Evolutionary conservation across 2,329 filamentous ascomycete species (phyloP), one percentile per base, ranked within the genome.

Genomic region (Helotiales sp.): DNA sequence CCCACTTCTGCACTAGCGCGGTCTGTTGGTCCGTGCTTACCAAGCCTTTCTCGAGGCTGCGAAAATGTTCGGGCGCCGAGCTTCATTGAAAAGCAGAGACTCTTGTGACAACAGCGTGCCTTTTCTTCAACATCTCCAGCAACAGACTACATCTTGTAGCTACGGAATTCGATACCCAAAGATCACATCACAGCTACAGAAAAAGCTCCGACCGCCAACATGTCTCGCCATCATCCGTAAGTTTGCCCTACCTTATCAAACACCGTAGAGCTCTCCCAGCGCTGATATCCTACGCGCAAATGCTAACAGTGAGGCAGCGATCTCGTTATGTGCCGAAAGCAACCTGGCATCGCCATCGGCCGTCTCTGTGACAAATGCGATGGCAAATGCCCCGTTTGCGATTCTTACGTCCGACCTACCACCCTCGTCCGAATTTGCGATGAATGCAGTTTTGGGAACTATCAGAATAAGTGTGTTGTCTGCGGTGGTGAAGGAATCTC

Each of bases 351-450:
- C 74, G 90, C 93, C 70, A 96, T 99, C 83, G 95, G 95, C 73
- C 93, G 95, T 57, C 90, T 99, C 73, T 99, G 95, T 83, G 95
- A 99, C 80, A 99, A 99, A 79, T 99, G 95, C 81, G 95, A 99
- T 79, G 95, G 95, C 76, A 99, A 99, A 81, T 99, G 95, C 72
- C 95, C 95, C 65, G 93, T 99, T 61, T 99, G 95, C 85, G 95
- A 99, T 75, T 96, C 91, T 61, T 99, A 99, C 83, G 95, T 99
- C 63, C 93, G 95, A 15, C 95, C 95, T 12, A 99, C 95, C 27
- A 98, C 95, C 8, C 88, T 98, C 57, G 95, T 96, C 60, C 91
- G 93, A 71, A 98, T 99, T 79, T 99, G 95, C 81, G 95, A 99
- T 80, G 95, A 99, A 79, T 99, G 95, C 82, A 93, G 90, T 73